These are phyloP conservation scores for Sporormia fimetaria DNA, from an alignment of 495 filamentous ascomycete species.

Conservation along the genomic window DNA sequence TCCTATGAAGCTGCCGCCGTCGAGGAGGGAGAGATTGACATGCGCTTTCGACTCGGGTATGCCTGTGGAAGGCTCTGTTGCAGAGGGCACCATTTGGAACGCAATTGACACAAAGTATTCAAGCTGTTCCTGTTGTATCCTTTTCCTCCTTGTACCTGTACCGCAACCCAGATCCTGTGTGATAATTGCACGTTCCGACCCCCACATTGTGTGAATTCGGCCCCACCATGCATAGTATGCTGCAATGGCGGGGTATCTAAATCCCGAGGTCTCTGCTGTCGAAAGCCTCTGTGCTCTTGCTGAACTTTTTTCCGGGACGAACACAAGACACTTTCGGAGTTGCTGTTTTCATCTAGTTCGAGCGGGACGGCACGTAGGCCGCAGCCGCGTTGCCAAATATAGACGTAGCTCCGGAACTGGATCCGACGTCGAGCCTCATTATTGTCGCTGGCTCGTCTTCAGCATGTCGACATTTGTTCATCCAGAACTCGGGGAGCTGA, in stretches of 20 bases:
- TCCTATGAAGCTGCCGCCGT: constrained; percentile 21
- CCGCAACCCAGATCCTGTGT: constrained; percentile 11
- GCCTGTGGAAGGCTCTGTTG: constrained; percentile 4
- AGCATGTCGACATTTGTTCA: constrained; percentile 12
- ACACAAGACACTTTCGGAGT: too few species aligned
- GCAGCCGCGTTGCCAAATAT: too few species aligned
- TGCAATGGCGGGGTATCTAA: constrained; percentile 14
- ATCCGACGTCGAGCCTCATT: too few species aligned
- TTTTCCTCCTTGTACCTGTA: too few species aligned
- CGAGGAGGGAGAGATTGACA: constrained; percentile 15
- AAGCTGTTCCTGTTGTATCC: neutral
- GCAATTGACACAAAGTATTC: neutral
- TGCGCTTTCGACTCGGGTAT: constrained; percentile 16
- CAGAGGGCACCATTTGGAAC: neutral
- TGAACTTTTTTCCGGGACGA: too few species aligned
- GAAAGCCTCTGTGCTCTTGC: too few species aligned
- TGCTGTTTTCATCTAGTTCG: too few species aligned
- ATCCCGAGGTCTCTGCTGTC: constrained; percentile 8
- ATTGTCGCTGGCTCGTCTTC: too few species aligned
- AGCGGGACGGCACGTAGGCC: too few species aligned
- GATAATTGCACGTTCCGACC: neutral
- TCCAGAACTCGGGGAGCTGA: constrained; percentile 9
- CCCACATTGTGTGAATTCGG: neutral
- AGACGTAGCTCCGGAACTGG: too few species aligned
- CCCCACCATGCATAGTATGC: neutral